Percentiles rank a stretch among this genome's conserved stretches.
These are phyloP conservation scores for Populus tomentosa DNA, from an alignment of 441 rosid species.

Conservation along the genomic window DNA sequence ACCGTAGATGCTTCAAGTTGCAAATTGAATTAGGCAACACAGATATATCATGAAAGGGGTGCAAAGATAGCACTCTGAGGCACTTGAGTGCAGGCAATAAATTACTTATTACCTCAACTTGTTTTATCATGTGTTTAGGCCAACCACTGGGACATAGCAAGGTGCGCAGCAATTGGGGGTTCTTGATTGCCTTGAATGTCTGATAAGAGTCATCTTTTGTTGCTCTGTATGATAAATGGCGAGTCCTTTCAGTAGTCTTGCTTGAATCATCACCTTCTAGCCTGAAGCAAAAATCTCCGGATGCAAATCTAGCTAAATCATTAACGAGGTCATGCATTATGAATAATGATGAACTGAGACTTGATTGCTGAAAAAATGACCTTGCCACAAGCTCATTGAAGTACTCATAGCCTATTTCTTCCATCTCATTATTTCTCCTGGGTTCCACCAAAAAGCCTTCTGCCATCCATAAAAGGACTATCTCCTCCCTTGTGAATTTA, in stretches of 20 bases:
- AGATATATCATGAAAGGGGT: not conserved
- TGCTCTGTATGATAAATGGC: not conserved
- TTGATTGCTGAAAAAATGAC: constrained; percentile 18
- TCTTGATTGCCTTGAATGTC: not conserved
- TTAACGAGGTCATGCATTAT: constrained; percentile 14
- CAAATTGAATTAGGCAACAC: not conserved
- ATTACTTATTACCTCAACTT: not conserved
- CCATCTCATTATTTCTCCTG: not conserved
- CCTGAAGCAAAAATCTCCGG: not conserved
- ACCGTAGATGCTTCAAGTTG: not conserved
- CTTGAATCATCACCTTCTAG: not conserved
- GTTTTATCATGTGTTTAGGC: not conserved
- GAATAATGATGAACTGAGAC: not conserved
- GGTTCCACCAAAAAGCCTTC: not conserved
- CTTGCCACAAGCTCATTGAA: not conserved
- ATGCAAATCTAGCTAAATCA: not conserved
- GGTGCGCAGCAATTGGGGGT: not conserved
- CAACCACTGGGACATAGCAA: not conserved
- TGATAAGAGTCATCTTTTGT: not conserved
- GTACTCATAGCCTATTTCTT: not conserved
- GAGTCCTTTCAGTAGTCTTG: not conserved
- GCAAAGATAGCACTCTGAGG: not conserved
- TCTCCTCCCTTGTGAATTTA: not conserved
- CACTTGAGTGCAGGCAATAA: not conserved
- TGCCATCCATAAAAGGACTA: not conserved